These are phyloP conservation scores for Boechera retrofracta DNA, from an alignment of 345 rosid species.

Conservation along the genomic window DNA sequence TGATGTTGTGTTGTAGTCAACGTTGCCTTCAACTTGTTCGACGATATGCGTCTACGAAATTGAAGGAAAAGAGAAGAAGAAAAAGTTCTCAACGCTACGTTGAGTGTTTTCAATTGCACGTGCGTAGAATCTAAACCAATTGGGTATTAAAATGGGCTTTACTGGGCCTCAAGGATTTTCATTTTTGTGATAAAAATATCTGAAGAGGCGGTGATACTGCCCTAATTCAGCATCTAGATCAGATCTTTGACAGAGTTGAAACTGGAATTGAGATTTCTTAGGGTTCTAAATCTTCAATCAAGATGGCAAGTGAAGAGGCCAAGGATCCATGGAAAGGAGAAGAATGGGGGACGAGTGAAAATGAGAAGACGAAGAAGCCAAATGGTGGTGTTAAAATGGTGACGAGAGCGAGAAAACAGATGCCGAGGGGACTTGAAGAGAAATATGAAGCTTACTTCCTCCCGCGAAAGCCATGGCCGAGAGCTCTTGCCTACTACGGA, in stretches of 20 bases:
- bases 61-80: no score
- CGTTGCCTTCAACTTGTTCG: no score
- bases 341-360: constrained; percentile 76
- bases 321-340: constrained; percentile 90
- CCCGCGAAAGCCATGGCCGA: constrained; percentile 67
- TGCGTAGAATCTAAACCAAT: neutral
- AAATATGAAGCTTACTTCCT: constrained; percentile 92
- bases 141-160: neutral
- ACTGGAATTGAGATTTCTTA: neutral
- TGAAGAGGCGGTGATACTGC: neutral
- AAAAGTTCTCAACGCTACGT: neutral
- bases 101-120: neutral
- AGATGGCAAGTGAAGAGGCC: constrained; percentile 67
- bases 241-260: neutral
- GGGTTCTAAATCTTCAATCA: neutral
- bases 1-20: no score
- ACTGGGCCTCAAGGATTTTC: neutral
- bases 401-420: constrained; percentile 61
- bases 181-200: neutral
- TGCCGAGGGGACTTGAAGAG: constrained; percentile 79
- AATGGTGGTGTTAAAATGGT: constrained; percentile 48
- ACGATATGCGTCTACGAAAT: no score
- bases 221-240: constrained; percentile 11
- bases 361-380: constrained; percentile 69
- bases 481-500: constrained; percentile 72